phyloP scores from a whole-genome alignment of 208 protist genomes.

The Leishmania major region DNA sequence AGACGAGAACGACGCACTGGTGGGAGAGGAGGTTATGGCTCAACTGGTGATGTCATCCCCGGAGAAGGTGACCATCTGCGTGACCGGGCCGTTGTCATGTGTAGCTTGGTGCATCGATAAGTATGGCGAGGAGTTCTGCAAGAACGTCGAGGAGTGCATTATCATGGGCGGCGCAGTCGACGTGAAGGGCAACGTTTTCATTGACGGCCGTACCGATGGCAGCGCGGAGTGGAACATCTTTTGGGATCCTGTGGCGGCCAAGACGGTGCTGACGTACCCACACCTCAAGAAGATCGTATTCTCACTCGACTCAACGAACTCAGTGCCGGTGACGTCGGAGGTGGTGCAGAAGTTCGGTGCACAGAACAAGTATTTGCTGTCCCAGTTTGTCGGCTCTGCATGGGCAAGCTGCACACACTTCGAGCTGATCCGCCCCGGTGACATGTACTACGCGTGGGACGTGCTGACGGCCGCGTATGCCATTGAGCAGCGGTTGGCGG shows the following conservation, averaged over 20 bases:
- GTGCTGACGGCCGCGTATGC: slow-evolving; percentile 84
- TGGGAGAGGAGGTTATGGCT: slow-evolving; percentile 83
- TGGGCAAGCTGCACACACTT: slow-evolving; percentile 86
- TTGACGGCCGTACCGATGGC: slow-evolving; percentile 64
- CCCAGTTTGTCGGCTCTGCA: slow-evolving; percentile 79
- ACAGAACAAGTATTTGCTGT: slow-evolving; percentile 83
- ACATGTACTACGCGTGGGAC: slow-evolving; percentile 91
- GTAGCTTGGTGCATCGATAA: slow-evolving; percentile 86
- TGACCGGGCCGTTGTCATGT: slow-evolving; percentile 85
- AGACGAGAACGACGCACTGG: slow-evolving; percentile 41
- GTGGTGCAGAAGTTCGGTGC: slow-evolving; percentile 77
- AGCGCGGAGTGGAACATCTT: slow-evolving; percentile 92
- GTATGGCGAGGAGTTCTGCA: slow-evolving; percentile 73
- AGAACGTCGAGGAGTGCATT: slow-evolving; percentile 85
- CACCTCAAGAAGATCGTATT: slow-evolving; percentile 66
- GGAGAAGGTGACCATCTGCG: slow-evolving; percentile 85
- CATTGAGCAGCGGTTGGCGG: slow-evolving; percentile 55
- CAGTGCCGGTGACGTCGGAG: slow-evolving; percentile 71
- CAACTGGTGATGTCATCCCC: slow-evolving; percentile 73
- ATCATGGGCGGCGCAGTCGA: slow-evolving; percentile 91
- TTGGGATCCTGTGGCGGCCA: slow-evolving; percentile 82
- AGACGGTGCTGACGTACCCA: slow-evolving; percentile 68
- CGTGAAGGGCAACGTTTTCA: slow-evolving; percentile 87
- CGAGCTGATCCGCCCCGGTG: slow-evolving; percentile 57
- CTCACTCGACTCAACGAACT: slow-evolving; percentile 86